These are phyloP conservation scores for Flaveria brownii DNA, from an alignment of 129 eudicot species.

Conservation along the genomic window DNA sequence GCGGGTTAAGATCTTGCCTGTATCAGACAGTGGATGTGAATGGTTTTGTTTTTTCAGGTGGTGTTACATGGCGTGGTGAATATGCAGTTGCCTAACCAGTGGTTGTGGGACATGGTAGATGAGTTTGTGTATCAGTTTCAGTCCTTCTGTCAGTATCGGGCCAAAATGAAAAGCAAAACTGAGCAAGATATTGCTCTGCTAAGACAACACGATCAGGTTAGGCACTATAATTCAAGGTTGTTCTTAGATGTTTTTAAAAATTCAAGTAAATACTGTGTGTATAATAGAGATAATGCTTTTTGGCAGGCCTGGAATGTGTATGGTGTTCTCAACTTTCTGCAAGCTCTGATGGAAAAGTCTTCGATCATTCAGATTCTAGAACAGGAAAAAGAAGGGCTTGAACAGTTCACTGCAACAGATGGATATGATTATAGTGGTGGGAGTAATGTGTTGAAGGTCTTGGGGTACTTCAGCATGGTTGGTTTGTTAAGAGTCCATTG, in stretches of 20 bases:
- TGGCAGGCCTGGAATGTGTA: conserved; percentile 96
- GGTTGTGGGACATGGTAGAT: conserved; percentile 99
- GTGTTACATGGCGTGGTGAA: conserved; percentile 87
- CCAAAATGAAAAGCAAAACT: conserved; percentile 92
- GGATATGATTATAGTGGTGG: conserved; percentile 95
- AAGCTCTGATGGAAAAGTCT: conserved; percentile 95
- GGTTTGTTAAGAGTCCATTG: conserved; percentile 95
- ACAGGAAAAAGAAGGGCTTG: conserved; percentile 91
- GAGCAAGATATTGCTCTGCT: conserved; percentile 88
- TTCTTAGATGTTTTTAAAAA: neutral
- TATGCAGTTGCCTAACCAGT: conserved; percentile 97
- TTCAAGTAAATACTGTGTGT: neutral
- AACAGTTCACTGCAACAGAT: conserved; percentile 82
- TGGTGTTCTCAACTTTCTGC: conserved; percentile 90
- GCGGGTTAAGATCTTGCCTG: neutral
- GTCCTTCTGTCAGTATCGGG: conserved; percentile 93
- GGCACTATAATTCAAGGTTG: neutral
- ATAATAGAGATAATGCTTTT: neutral
- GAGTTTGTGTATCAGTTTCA: conserved; percentile 95
- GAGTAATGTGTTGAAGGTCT: conserved; percentile 91
- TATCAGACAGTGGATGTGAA: neutral
- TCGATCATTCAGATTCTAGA: conserved; percentile 69
- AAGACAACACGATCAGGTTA: conserved; percentile 74
- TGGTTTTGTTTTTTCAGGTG: conserved; percentile 49
- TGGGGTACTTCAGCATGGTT: conserved; percentile 98